phyloP scores from a whole-genome alignment of 768 basidiomycete genomes.

The Punctularia strigosozonata region DNA sequence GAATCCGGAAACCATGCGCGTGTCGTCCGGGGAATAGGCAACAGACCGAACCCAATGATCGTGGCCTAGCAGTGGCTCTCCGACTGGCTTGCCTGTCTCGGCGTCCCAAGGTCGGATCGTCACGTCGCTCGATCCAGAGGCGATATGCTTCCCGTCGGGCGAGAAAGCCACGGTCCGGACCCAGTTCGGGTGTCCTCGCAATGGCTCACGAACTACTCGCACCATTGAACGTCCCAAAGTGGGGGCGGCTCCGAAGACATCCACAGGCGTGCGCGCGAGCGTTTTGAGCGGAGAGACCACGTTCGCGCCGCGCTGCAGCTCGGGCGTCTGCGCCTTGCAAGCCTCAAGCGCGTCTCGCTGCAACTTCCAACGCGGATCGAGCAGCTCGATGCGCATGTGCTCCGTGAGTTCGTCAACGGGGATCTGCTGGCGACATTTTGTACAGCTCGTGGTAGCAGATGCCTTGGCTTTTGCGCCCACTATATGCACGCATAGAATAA shows the following conservation, averaged over 20 bases:
- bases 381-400: slow-evolving; percentile 95
- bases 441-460: slow-evolving; percentile 77
- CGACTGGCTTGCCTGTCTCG: too few species aligned
- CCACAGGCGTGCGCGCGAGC: slow-evolving; percentile 89
- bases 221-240: too few species aligned
- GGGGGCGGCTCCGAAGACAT: slow-evolving; percentile 97
- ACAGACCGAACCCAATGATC: slow-evolving; percentile 6
- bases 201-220: too few species aligned
- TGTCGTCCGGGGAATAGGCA: slow-evolving; percentile 7
- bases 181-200: too few species aligned
- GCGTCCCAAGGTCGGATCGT: too few species aligned
- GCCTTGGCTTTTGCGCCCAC: slow-evolving; percentile 60
- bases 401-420: slow-evolving; percentile 92
- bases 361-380: slow-evolving; percentile 98
- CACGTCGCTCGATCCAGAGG: too few species aligned
- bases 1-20: slow-evolving; percentile 7
- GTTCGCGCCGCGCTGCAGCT: slow-evolving; percentile 83
- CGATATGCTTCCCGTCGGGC: too few species aligned
- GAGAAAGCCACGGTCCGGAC: too few species aligned
- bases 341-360: slow-evolving; percentile 83
- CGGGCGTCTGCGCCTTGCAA: slow-evolving; percentile 83
- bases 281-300: slow-evolving; percentile 88
- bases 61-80: too few species aligned
- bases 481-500: slow-evolving; percentile 15
- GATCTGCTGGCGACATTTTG: slow-evolving; percentile 92